Conservation (phyloP, 345 rosid genomes). For the Carallia brachiata region DNA sequence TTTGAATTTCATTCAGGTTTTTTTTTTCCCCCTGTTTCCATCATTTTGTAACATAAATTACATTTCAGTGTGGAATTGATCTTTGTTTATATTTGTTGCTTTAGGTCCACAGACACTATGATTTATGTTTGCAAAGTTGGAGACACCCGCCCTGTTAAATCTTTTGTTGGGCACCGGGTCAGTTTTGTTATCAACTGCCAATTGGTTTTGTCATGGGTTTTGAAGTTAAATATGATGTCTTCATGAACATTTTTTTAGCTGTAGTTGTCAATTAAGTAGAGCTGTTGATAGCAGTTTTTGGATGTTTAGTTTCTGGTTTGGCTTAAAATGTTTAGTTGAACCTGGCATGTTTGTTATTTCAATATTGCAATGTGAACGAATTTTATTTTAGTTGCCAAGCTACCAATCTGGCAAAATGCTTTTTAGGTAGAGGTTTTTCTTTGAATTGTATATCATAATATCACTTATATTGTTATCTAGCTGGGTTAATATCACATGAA, state of each 20-base stretch:
- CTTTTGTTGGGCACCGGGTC: constrained; percentile 95
- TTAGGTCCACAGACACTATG: constrained; percentile 87
- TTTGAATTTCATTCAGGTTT: constrained; percentile 89
- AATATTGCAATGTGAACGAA: not conserved
- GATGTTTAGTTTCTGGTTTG: too few species aligned
- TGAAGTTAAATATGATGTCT: too few species aligned
- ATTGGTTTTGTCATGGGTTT: not conserved
- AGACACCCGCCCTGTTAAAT: constrained; percentile 66
- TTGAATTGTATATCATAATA: not conserved
- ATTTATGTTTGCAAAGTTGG: constrained; percentile 95
- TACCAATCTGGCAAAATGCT: not conserved
- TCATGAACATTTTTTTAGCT: too few species aligned
- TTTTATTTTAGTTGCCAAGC: not conserved
- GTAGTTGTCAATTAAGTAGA: not conserved
- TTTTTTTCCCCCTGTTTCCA: not conserved
- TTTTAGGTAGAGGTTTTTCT: not conserved
- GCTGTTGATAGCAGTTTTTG: constrained; percentile 3
- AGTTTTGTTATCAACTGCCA: constrained; percentile 19
- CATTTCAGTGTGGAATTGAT: constrained; percentile 6
- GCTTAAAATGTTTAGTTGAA: too few species aligned
- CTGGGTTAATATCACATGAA: not conserved
- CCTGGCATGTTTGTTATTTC: not conserved
- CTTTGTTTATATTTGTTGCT: constrained; percentile 1
- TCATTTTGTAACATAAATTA: not conserved
- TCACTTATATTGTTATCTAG: not conserved